Evolutionary conservation across 371 early-diverging fungal species (phyloP).

Genomic region (Saksenaea oblongispora): DNA sequence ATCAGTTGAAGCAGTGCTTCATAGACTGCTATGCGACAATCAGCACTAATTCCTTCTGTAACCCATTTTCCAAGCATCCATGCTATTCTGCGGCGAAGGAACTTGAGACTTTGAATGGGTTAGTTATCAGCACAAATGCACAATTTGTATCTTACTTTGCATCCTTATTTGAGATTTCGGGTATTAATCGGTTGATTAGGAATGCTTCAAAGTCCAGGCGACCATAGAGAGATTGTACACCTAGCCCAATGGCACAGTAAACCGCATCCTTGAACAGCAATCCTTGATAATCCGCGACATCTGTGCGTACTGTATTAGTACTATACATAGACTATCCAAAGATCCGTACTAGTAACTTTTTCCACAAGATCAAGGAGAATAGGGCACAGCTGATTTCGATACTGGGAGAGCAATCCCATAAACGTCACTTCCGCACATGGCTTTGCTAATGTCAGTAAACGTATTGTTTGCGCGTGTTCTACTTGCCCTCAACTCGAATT

Average conservation of each 20-base stretch:
- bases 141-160: conserved; percentile 32
- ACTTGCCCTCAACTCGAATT: conserved; percentile 74
- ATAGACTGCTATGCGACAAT: conserved; percentile 69
- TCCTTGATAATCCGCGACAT: conserved; percentile 47
- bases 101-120: conserved; percentile 42
- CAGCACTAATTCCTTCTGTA: conserved; percentile 71
- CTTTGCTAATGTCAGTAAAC: conserved; percentile 30
- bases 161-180: conserved; percentile 56
- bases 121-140: neutral
- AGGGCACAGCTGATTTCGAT: conserved; percentile 66
- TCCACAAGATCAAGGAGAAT: conserved; percentile 64
- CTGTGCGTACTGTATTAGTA: conserved; percentile 12
- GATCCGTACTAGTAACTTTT: conserved; percentile 56
- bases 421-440: conserved; percentile 86
- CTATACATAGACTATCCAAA: neutral
- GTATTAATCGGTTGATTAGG: conserved; percentile 59
- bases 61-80: conserved; percentile 90
- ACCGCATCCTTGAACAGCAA: conserved; percentile 82
- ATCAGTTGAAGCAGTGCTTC: conserved; percentile 70
- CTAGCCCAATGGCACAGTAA: conserved; percentile 79
- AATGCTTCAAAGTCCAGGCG: conserved; percentile 81
- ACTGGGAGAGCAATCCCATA: conserved; percentile 71
- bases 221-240: conserved; percentile 84
- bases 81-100: conserved; percentile 77
- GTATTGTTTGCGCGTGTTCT: neutral